These are phyloP conservation scores for Ichthyophonus hoferi DNA, from an alignment of 208 protist genomes.

Conservation along the genomic window DNA sequence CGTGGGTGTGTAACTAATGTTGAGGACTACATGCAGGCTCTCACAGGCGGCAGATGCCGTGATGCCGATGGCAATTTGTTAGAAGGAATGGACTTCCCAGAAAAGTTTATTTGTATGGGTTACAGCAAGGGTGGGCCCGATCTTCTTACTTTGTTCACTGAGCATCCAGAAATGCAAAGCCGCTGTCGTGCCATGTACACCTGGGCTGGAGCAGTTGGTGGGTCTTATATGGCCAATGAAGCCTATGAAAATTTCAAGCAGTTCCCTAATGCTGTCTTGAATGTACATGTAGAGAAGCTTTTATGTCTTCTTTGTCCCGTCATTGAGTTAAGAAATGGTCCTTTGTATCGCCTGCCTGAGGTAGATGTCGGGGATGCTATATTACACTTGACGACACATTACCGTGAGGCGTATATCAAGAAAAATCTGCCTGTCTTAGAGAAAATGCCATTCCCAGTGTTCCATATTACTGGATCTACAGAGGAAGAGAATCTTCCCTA, in stretches of 20 bases:
- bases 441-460: neutral
- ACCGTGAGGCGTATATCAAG: neutral
- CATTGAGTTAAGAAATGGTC: neutral
- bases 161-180: neutral
- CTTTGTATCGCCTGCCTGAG: neutral
- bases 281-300: neutral
- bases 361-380: neutral
- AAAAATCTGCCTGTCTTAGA: neutral
- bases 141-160: neutral
- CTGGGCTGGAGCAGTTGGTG: constrained; percentile 14
- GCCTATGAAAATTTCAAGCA: neutral
- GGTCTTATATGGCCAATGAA: constrained; percentile 1
- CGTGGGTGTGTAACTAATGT: neutral
- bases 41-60: neutral
- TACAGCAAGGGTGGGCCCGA: constrained; percentile 22
- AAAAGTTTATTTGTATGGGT: constrained; percentile 11
- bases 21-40: neutral
- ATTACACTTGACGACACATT: neutral
- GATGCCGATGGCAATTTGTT: neutral
- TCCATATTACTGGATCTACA: neutral
- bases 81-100: neutral
- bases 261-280: neutral
- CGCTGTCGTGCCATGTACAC: constrained; percentile 5
- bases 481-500: neutral
- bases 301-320: neutral